phyloP scores from a whole-genome alignment of 192 early-diverging fungal species.

The Coemansia sp. region DNA sequence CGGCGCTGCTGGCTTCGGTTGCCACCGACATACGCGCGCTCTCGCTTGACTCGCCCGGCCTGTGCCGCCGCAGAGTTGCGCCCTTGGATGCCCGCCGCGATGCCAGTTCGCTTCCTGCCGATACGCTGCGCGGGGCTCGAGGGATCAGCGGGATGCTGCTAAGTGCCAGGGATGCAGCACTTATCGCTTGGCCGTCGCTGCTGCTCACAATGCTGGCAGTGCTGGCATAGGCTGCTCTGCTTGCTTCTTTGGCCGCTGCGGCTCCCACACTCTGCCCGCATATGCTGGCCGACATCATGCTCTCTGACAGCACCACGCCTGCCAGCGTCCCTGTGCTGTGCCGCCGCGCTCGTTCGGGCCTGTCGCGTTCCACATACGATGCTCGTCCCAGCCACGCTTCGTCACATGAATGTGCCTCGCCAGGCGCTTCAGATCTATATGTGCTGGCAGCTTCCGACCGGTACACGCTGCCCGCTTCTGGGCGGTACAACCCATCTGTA shows the following conservation, averaged over 20 bases:
- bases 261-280: too few species aligned
- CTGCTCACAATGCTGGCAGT: neutral
- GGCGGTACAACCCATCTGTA: neutral
- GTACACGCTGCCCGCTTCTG: too few species aligned
- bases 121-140: neutral
- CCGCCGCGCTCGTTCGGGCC: conserved; percentile 3
- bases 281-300: conserved; percentile 6
- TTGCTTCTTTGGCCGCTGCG: too few species aligned
- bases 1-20: conserved; percentile 11
- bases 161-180: conserved; percentile 1
- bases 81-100: conserved; percentile 3
- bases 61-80: conserved; percentile 5
- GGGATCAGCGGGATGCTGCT: conserved; percentile 21
- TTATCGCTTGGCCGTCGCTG: neutral
- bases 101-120: neutral
- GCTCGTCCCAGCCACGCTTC: conserved; percentile 11
- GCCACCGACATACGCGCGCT: conserved; percentile 1
- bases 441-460: neutral
- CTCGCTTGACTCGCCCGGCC: neutral
- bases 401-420: conserved; percentile 1
- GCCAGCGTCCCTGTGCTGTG: conserved; percentile 19
- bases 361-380: conserved; percentile 1
- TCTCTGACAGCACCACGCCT: neutral
- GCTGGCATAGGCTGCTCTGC: too few species aligned
- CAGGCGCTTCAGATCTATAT: too few species aligned